Evolutionary conservation across 2,329 filamentous ascomycete genomes (phyloP).

Genomic region (Hirsutella minnesotensis): DNA sequence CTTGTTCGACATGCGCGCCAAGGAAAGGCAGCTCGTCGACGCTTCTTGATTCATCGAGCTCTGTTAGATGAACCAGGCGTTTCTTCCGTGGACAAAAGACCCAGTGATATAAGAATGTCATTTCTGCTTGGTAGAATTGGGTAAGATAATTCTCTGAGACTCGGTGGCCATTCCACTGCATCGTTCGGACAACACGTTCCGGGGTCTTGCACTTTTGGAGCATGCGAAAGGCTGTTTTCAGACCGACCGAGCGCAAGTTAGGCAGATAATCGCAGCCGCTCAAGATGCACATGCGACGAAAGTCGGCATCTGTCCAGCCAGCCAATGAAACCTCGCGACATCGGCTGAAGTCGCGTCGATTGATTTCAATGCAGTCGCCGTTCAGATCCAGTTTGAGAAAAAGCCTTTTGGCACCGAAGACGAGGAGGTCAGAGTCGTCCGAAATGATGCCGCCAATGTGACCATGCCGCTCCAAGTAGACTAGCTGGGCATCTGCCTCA

Average conservation of each 20-base stretch:
- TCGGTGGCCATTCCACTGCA: slow-evolving; percentile 83
- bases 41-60: slow-evolving; percentile 49
- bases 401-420: slow-evolving; percentile 84
- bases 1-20: slow-evolving; percentile 57
- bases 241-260: slow-evolving; percentile 70
- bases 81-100: slow-evolving; percentile 73
- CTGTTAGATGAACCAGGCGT: slow-evolving; percentile 63
- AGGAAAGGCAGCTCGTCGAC: slow-evolving; percentile 70
- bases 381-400: slow-evolving; percentile 94
- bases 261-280: slow-evolving; percentile 95
- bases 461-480: slow-evolving; percentile 80
- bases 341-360: slow-evolving; percentile 75
- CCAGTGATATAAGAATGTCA: slow-evolving; percentile 88
- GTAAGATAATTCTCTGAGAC: slow-evolving; percentile 74
- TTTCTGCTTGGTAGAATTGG: slow-evolving; percentile 73
- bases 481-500: slow-evolving; percentile 93
- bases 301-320: slow-evolving; percentile 86
- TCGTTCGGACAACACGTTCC: slow-evolving; percentile 67
- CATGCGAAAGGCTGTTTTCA: slow-evolving; percentile 88
- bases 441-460: slow-evolving; percentile 81
- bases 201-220: slow-evolving; percentile 82
- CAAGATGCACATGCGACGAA: slow-evolving; percentile 89
- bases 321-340: slow-evolving; percentile 80
- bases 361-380: slow-evolving; percentile 86
- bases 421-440: slow-evolving; percentile 90